Conservation (phyloP, 73 alveolate genomes). For the Effrenium voratum region DNA sequence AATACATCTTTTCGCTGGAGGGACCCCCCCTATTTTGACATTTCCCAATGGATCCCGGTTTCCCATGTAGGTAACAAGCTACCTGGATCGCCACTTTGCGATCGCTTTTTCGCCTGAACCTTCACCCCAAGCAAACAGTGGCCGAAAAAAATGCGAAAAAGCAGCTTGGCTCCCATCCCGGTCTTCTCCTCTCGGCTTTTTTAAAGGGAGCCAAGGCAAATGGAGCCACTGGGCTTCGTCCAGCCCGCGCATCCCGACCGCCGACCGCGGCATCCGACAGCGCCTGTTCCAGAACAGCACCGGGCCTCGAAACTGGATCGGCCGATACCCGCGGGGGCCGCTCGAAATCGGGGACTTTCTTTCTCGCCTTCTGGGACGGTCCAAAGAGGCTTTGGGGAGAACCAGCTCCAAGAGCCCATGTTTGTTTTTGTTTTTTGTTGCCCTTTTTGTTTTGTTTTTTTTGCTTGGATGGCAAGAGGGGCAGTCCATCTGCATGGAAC, state of each 20-base stretch:
- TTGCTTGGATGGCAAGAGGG: too few relatives aligned
- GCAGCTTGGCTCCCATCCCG: not conserved
- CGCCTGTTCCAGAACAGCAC: slow-evolving; percentile 48
- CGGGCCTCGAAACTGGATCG: not conserved
- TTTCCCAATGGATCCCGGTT: too few relatives aligned
- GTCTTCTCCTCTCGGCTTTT: not conserved
- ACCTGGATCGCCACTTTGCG: too few relatives aligned
- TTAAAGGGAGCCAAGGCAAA: not conserved
- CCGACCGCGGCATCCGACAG: not conserved
- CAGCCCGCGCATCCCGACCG: not conserved
- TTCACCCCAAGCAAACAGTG: not conserved
- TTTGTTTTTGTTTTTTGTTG: too few relatives aligned
- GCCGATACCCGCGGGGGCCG: not conserved
- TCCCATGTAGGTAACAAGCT: too few relatives aligned
- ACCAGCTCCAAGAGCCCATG: too few relatives aligned
- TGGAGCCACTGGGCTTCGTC: not conserved
- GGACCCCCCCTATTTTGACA: too few relatives aligned
- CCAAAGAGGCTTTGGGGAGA: not conserved
- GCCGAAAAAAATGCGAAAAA: not conserved
- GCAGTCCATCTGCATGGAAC: too few relatives aligned
- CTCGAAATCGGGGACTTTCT: not conserved
- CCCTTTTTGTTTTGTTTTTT: too few relatives aligned
- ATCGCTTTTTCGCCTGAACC: not conserved
- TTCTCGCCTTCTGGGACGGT: not conserved
- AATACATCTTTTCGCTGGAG: too few relatives aligned